Percentiles rank a stretch among this genome's conserved stretches.
Conservation (phyloP, 2,329 filamentous ascomycete genomes). For the Apiospora rasikravindrae region DNA sequence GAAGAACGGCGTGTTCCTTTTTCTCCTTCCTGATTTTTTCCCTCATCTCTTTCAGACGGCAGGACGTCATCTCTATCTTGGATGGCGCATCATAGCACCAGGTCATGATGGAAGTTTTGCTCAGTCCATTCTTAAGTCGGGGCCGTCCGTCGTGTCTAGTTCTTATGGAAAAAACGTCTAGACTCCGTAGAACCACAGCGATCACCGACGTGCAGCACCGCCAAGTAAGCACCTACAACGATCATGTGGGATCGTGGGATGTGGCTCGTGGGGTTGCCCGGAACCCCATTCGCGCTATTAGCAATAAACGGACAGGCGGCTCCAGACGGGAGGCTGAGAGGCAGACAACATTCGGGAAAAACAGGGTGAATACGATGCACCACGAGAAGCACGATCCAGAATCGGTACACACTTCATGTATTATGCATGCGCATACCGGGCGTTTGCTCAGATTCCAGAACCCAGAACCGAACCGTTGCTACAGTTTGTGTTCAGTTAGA, state of each 20-base stretch:
- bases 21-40: neutral
- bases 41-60: neutral
- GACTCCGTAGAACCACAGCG: neutral
- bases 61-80: neutral
- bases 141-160: neutral
- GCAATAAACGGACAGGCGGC: neutral
- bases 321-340: neutral
- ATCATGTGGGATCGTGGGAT: conserved; percentile 7
- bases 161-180: neutral
- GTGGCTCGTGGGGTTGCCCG: conserved; percentile 8
- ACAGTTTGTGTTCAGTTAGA: neutral
- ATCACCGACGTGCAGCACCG: conserved; percentile 10
- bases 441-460: neutral
- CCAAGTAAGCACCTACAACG: conserved; percentile 9
- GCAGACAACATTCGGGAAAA: conserved; percentile 11
- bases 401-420: neutral
- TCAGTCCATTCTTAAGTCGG: neutral
- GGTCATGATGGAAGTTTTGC: neutral
- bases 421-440: neutral
- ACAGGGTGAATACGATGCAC: conserved; percentile 13
- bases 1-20: neutral
- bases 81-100: neutral
- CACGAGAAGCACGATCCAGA: conserved; percentile 2
- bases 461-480: neutral
- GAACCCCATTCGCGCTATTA: neutral